phyloP scores from a whole-genome alignment of 306 rosid species.

The Dicorynia guianensis region DNA sequence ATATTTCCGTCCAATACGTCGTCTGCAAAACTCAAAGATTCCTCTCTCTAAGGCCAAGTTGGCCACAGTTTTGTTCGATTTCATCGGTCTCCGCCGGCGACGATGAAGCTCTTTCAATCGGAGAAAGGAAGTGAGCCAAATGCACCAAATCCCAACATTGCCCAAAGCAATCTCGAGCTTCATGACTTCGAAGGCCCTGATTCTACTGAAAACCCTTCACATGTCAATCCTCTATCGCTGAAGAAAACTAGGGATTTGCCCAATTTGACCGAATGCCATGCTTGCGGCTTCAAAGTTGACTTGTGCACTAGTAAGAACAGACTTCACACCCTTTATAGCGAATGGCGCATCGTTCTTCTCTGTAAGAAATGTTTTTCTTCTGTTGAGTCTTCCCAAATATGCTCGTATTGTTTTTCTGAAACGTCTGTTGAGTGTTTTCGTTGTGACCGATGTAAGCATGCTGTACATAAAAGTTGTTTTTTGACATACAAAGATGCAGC shows the following conservation, averaged over 20 bases:
- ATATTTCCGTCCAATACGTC: neutral
- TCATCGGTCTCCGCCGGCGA: conserved; percentile 16
- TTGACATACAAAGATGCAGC: conserved; percentile 43
- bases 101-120: conserved; percentile 34
- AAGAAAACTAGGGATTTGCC: conserved; percentile 83
- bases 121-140: conserved; percentile 16
- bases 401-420: conserved; percentile 70
- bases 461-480: conserved; percentile 64
- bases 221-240: conserved; percentile 10
- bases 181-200: neutral
- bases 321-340: conserved; percentile 72
- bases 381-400: conserved; percentile 65
- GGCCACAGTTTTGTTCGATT: neutral
- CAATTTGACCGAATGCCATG: conserved; percentile 71
- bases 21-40: conserved; percentile 32
- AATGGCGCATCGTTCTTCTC: conserved; percentile 84
- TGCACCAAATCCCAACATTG: neutral
- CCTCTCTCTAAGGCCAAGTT: neutral
- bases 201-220: conserved; percentile 27
- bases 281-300: conserved; percentile 69
- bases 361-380: conserved; percentile 65
- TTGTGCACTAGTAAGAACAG: conserved; percentile 57
- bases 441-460: conserved; percentile 58
- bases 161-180: conserved; percentile 8
- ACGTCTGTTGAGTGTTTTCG: conserved; percentile 43